Evolutionary conservation across 2,329 filamentous ascomycete species (phyloP).

Genomic region (Aspergillus sclerotialis): DNA sequence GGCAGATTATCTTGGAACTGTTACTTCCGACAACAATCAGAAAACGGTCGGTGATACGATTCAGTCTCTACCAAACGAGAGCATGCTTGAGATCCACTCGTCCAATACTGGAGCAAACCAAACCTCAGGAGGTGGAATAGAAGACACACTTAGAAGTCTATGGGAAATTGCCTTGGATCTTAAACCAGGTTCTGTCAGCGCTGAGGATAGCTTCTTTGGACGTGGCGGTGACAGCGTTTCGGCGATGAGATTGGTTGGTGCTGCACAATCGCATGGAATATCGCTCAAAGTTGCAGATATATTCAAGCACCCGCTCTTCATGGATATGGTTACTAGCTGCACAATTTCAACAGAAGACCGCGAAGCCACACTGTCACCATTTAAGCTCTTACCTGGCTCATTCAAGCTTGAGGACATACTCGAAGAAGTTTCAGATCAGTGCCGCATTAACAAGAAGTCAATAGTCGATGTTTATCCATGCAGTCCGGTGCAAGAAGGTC

Average conservation of each 20-base stretch:
- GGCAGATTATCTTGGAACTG: no score
- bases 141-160: slow-evolving; percentile 24
- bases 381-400: slow-evolving; percentile 21
- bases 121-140: slow-evolving; percentile 19
- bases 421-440: slow-evolving; percentile 23
- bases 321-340: slow-evolving; percentile 35
- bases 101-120: slow-evolving; percentile 12
- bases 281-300: slow-evolving; percentile 37
- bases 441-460: slow-evolving; percentile 18
- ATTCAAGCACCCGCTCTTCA: slow-evolving; percentile 38
- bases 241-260: slow-evolving; percentile 41
- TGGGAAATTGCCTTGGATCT: slow-evolving; percentile 37
- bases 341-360: slow-evolving; percentile 4
- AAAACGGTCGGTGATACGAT: slow-evolving; percentile 34
- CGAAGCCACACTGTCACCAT: slow-evolving; percentile 13
- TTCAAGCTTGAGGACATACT: slow-evolving; percentile 14
- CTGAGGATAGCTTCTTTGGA: slow-evolving; percentile 41
- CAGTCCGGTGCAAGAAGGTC: slow-evolving; percentile 38
- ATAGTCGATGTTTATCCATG: slow-evolving; percentile 38
- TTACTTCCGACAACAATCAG: slow-evolving; percentile 38
- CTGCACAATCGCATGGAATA: slow-evolving; percentile 33
- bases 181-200: slow-evolving; percentile 30
- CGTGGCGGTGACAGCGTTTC: slow-evolving; percentile 43
- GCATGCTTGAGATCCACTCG: no score
- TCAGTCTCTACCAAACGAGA: no score